Evolutionary conservation across 2,329 filamentous ascomycete species (phyloP), one percentile per base, ranked within the genome.

Genomic region (Biscogniauxia mediterranea): DNA sequence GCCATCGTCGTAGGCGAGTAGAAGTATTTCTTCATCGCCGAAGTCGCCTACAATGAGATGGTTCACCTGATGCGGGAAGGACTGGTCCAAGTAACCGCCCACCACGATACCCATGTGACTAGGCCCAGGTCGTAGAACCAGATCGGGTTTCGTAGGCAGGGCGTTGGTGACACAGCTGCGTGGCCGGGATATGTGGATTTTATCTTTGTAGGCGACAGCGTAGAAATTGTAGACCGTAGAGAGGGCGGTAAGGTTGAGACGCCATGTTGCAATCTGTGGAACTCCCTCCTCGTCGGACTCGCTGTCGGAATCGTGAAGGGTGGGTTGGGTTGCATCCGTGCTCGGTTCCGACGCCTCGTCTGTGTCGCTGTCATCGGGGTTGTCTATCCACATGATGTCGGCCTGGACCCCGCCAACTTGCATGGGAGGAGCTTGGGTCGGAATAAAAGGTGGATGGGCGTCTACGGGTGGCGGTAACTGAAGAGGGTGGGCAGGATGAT

Each of bases 1-100:
- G 6, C 91, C 91, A 63, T 92, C 89, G 67, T 94, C 91, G 61
- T 85, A 91, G 42, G 81, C 83, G 52, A 88, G 77, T 3, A 92
- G 74, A 5, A 94, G 67, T 28, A 93, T 83, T 73, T 95, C 91
- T 56, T 89, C 79, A 6, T 81, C 76, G 0, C 91, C 91, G 13
- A 94, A 76, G 54, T 89, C 83, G 17, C 89, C 89, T 25, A 90
- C 81, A 11, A 89, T 79, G 17, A 93, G 76, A 65, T 89, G 84
- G 69, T 93, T 94, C 55, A 91, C 81, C 28, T 83, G 80, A 71
- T 93, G 89, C 1, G 84, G 81, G 7, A 77, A 75, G 0, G 57
- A 25, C 0, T 62, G 62, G 60, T 88, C 82, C 28, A 91, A 78
- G 60, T 81, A 80, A 5, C 88, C 89, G 6, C 74, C 71, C 1